Base-by-base conservation (phyloP, 2,329 filamentous ascomycete genomes). In the Dactylella cylindrospora region DNA sequence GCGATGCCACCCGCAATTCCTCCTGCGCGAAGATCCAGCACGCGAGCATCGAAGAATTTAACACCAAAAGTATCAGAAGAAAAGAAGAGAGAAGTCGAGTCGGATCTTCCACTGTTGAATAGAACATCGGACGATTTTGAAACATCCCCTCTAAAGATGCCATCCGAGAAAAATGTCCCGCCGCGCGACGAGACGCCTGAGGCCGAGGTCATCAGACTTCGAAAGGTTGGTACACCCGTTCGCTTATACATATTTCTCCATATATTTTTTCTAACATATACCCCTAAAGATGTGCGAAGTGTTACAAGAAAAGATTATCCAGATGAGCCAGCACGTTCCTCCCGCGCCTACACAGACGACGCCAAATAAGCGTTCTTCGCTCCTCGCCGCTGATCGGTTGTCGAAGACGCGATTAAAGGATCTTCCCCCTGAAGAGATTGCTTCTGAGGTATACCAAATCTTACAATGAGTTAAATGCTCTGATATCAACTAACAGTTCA, bases 241-340 rank as follows among this genome's bases (percentile, higher is more conserved):
- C 17, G 26, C 9, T 29, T 23, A 45, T 38, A 32, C 45, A 36
- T 19, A 52, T 17, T n/a, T n/a, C n/a, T n/a, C n/a, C n/a, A n/a
- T n/a, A n/a, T 25, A 25, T 36, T 19, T 35, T 17, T 35, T 23
- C n/a, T 26, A 7, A 4, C 44, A n/a, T n/a, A n/a, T n/a, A n/a
- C n/a, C n/a, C n/a, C n/a, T n/a, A n/a, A n/a, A 62, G 57, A 62
- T 62, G 57, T 62, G 57, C 29, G 57, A 54, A 20, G 57, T 62
- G 26, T 23, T 62, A 26, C 57, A 62, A 19, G 57, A 62, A 26
- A 62, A 62, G 35, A 62, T 62, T 35, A 62, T 62, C 22, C 49
- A 62, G 25, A 62, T 62, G 57, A 62, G 57, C 57, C 57, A 62
- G 22, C 49, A 62, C 35, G 31, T 44, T 19, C 57, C 57, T 12